Percentiles rank a stretch among this genome's conserved stretches.
These are phyloP conservation scores for Pestalotiopsis sp. DNA, from an alignment of 2,329 filamentous ascomycete species.

Conservation along the genomic window DNA sequence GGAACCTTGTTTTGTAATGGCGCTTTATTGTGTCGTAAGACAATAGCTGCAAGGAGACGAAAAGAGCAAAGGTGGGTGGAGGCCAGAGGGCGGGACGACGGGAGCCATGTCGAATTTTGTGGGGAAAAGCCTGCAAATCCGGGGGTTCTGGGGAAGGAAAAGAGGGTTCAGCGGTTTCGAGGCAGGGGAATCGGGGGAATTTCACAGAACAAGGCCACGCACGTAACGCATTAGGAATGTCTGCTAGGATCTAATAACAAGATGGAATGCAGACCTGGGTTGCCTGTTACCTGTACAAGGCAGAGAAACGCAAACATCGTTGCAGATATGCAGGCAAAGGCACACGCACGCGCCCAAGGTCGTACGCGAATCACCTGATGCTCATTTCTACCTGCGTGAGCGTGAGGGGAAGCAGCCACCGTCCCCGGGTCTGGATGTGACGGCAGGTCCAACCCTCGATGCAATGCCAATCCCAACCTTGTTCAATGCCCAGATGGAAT, in stretches of 20 bases:
- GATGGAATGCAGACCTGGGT: background rate
- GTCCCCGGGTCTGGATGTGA: background rate
- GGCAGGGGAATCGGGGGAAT: background rate
- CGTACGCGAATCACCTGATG: constrained; percentile 13
- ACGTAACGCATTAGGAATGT: background rate
- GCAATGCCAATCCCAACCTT: background rate
- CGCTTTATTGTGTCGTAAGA: background rate
- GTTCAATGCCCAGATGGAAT: background rate
- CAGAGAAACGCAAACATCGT: background rate
- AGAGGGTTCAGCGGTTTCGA: background rate
- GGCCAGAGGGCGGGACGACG: background rate
- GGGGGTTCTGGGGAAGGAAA: background rate
- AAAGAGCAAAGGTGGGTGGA: background rate
- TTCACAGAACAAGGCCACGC: background rate
- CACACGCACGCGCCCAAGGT: background rate
- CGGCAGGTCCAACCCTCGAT: background rate
- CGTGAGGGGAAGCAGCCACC: constrained; percentile 12
- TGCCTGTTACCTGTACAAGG: background rate
- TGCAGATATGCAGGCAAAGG: constrained; percentile 9
- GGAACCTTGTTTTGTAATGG: background rate
- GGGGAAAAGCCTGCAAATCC: background rate
- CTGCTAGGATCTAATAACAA: background rate
- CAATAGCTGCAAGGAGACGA: background rate
- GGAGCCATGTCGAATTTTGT: background rate
- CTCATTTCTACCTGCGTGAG: background rate